Percentiles rank a stretch among this genome's conserved stretches.
Evolutionary conservation across 495 filamentous ascomycete species (phyloP).

Genomic region (Talaromyces adpressus): DNA sequence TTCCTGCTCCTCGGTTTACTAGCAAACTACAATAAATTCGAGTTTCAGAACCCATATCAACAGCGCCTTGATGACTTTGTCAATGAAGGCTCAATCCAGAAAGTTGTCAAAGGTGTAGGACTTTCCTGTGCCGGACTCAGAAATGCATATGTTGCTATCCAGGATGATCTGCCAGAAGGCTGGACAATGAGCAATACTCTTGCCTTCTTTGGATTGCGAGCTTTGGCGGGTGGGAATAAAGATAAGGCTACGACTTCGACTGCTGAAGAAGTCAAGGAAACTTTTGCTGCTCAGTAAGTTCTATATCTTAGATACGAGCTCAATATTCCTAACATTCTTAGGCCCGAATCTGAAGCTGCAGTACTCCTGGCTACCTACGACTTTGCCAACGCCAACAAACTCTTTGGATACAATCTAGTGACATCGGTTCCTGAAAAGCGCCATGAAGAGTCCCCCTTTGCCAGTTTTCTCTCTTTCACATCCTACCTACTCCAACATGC

Average conservation of each 20-base stretch:
- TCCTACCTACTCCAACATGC: conserved; percentile 94
- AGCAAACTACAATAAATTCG: conserved; percentile 98
- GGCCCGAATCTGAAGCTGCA: conserved; percentile 71
- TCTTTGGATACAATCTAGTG: conserved; percentile 84
- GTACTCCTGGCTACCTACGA: conserved; percentile 84
- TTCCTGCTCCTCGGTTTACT: conserved; percentile 83
- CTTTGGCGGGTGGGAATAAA: conserved; percentile 61
- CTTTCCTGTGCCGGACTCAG: conserved; percentile 57
- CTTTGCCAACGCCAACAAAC: conserved; percentile 88
- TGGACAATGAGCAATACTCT: conserved; percentile 80
- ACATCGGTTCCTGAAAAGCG: conserved; percentile 53
- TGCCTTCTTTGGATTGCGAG: conserved; percentile 75
- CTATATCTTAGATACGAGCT: background rate
- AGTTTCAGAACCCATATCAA: conserved; percentile 96
- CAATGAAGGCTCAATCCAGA: conserved; percentile 80
- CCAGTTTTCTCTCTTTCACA: conserved; percentile 76
- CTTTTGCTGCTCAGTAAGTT: conserved; percentile 62
- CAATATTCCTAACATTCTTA: conserved; percentile 19
- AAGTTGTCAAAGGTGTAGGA: conserved; percentile 70
- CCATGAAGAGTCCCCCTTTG: conserved; percentile 67
- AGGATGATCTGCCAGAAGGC: conserved; percentile 86
- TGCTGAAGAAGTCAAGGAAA: conserved; percentile 67
- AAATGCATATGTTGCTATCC: conserved; percentile 76
- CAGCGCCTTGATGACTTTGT: conserved; percentile 95
- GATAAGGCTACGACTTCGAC: conserved; percentile 44